Evolutionary conservation across 768 basidiomycete genomes (phyloP).

Genomic region (Russula compacta): DNA sequence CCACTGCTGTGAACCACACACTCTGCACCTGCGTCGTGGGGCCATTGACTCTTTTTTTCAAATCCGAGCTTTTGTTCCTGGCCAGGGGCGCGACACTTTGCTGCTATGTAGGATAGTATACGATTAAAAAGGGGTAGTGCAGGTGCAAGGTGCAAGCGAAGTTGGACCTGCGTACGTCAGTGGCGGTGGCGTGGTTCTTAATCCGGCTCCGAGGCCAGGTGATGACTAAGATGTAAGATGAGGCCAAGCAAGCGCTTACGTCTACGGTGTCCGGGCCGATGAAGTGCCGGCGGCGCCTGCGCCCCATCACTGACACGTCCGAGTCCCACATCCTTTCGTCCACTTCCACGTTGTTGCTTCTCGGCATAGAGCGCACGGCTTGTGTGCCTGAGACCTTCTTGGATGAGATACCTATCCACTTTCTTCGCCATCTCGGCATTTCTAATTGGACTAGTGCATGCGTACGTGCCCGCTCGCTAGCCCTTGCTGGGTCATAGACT

Average conservation of each 20-base stretch:
- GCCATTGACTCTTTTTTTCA: constrained; percentile 35
- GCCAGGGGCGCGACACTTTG: too few relatives aligned
- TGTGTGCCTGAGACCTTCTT: background rate
- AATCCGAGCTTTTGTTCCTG: too few relatives aligned
- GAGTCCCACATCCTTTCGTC: background rate
- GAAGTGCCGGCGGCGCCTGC: background rate
- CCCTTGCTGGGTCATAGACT: background rate
- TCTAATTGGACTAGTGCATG: constrained; percentile 44
- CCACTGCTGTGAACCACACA: constrained; percentile 83
- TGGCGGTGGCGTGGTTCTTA: too few relatives aligned
- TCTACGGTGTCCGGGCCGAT: background rate
- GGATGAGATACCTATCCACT: constrained; percentile 45
- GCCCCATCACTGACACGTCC: background rate
- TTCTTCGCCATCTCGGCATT: constrained; percentile 42
- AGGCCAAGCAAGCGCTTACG: background rate
- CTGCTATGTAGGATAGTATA: too few relatives aligned
- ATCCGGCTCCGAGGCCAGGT: background rate
- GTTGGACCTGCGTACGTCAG: too few relatives aligned
- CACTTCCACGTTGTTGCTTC: background rate
- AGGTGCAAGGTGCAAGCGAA: too few relatives aligned
- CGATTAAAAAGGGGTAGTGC: too few relatives aligned
- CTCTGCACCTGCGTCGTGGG: constrained; percentile 54
- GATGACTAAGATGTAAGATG: background rate
- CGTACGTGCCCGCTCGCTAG: constrained; percentile 39
- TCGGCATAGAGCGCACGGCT: constrained; percentile 13